These are phyloP conservation scores for Geoglossum cookeanum DNA, from an alignment of 2,329 filamentous ascomycete genomes.

Conservation along the genomic window DNA sequence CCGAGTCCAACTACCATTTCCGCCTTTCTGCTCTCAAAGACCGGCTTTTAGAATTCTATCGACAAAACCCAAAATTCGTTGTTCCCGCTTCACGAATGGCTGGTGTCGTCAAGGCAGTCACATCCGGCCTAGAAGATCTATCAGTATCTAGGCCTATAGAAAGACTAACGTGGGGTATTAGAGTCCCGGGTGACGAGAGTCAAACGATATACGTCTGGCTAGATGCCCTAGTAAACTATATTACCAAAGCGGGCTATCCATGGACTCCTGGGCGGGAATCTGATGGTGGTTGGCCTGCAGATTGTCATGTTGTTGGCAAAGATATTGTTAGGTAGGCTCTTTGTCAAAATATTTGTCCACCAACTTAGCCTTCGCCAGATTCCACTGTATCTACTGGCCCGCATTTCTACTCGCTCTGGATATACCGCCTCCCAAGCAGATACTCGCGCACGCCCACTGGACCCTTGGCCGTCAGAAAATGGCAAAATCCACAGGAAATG, in stretches of 20 bases:
- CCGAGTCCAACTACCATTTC: constrained; percentile 91
- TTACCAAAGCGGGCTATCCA: constrained; percentile 75
- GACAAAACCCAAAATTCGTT: constrained; percentile 59
- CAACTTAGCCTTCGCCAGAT: constrained; percentile 24
- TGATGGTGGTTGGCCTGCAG: constrained; percentile 63
- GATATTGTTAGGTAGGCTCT: constrained; percentile 55
- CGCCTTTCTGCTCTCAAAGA: constrained; percentile 67
- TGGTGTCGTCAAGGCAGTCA: constrained; percentile 62
- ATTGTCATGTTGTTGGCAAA: constrained; percentile 87
- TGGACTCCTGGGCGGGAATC: constrained; percentile 47
- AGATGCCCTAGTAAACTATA: constrained; percentile 85
- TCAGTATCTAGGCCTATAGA: constrained; percentile 70
- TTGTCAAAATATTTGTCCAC: background rate
- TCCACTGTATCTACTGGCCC: constrained; percentile 97
- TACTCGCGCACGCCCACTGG: constrained; percentile 90
- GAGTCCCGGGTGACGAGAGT: constrained; percentile 60
- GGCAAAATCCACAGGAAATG: constrained; percentile 90
- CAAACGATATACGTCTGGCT: constrained; percentile 99
- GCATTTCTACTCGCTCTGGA: constrained; percentile 81
- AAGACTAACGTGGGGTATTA: constrained; percentile 72
- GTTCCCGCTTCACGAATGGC: constrained; percentile 52
- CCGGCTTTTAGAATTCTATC: constrained; percentile 61
- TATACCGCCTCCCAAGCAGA: constrained; percentile 55
- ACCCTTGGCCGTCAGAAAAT: constrained; percentile 83
- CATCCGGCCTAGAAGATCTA: constrained; percentile 62